Evolutionary conservation across 805 yeast species (phyloP), one percentile per base, ranked within the genome.

Genomic region (Hanseniaspora taiwanica): DNA sequence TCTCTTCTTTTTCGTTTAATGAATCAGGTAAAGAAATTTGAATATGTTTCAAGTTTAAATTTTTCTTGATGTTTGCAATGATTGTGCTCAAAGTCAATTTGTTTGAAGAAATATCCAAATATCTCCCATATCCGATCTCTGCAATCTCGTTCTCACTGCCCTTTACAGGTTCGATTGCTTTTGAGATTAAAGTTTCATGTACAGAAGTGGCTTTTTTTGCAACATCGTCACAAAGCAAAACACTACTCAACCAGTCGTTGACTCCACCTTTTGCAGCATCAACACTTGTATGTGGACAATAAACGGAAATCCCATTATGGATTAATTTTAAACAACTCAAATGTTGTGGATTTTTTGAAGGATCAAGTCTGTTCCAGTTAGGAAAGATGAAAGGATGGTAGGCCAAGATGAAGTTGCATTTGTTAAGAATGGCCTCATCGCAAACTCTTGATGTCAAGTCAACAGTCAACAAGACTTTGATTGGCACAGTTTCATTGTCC

Each of bases 371-470:
- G 57, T 87, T 91, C 59, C 91, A 72, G 1, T 94, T 94, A 19
- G 81, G 66, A 69, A 91, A 91, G 33, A 91, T 84, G 55, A 91
- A 87, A 1, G 99, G 99, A 56, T 91, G 89, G 58, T 91, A 91
- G 0, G 97, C 93, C 49, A 91, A 59, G 5, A 91, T 66, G 36
- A 87, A 50, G 42, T 73, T 71, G 33, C 75, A 57, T 1, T 71
- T 60, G 1, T 63, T 51, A 1, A 52, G 54, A 18, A 91, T 62
- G 1, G 97, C 97, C 58, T 91, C 98, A 4, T 79, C 78, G 4
- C 81, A 87, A 0, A 91, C 98, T 0, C 74, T 52, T 36, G 74
- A 72, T 0, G 97, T 91, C 44, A 91, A 64, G 53, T 91, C 99
- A 34, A 91, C 74, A 0, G 98, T 76, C 37, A 91, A 64, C 17